Base-by-base conservation (phyloP, 1,284 basidiomycete genomes). In the Neotropicomus parvogracilis region DNA sequence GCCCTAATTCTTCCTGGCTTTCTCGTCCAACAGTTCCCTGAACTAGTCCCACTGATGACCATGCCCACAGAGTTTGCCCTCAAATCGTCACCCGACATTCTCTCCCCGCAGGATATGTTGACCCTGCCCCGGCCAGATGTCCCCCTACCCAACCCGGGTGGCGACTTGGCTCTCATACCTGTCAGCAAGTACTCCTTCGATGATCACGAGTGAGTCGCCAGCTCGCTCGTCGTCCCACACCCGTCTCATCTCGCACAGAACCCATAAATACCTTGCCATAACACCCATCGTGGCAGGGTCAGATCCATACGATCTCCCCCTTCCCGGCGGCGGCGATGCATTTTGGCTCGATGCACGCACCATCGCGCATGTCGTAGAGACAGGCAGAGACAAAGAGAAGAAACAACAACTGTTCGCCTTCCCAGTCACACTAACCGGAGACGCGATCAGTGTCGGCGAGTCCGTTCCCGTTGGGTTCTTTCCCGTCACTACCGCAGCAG, bases 291-390 rank as follows among this genome's bases (percentile, higher is more conserved):
- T 78, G 42, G 73, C 74, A 6, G 66, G 67, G 20, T 70, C 71
- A 14, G 59, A 72, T 35, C 73, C 80, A 0, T 60, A 80, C 28
- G 68, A 80, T 54, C 70, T 83, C 46, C 70, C 78, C 14, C 72
- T 87, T 36, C 66, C 77, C 16, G 76, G 79, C 38, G 83, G 79
- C 10, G 87, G 86, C 16, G 82, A 88, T 40, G 74, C 76, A 2
- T 90, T 91, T 69, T 91, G 88, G 88, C 72, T 91, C 17, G 77
- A 81, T 44, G 67, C 75, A 2, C 74, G 78, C 36, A 86, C 82
- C n/a, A 60, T 91, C 50, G 87, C 74, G 0, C 82, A 85, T 49
- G 79, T 82, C 44, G 77, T 85, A 17, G 73, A 77, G 53, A 74
- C 67, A 6, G 68, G 70, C n/a, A 71, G 75, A 46, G 71, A 69